phyloP scores from a whole-genome alignment of 331 rosid species.

The Malus hybrid region DNA sequence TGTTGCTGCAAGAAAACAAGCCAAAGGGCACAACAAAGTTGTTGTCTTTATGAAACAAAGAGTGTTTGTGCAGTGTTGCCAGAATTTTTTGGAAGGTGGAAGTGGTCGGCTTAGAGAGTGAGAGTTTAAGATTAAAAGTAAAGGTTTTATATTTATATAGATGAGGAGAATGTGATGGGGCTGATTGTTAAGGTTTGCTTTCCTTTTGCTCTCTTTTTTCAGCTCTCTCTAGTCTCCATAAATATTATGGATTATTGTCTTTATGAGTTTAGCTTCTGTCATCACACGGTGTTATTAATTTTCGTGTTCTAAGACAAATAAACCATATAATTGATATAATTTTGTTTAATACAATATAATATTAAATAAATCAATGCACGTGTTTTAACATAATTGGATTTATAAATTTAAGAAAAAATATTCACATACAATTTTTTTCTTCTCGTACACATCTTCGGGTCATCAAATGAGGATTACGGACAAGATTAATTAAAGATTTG shows the following conservation, averaged over 20 bases:
- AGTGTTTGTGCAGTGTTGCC: neutral
- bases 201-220: neutral
- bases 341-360: too few relatives aligned
- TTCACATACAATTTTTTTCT: rapidly evolving
- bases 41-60: neutral
- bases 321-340: too few relatives aligned
- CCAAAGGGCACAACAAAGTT: neutral
- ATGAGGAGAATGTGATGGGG: neutral
- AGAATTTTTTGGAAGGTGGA: slow-evolving; percentile 1
- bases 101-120: slow-evolving; percentile 28
- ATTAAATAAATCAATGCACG: too few relatives aligned
- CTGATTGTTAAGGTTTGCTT: neutral
- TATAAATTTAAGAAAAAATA: too few relatives aligned
- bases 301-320: rapidly evolving
- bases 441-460: too few relatives aligned
- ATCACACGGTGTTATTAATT: too few relatives aligned
- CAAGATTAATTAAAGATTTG: neutral
- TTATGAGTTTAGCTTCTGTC: too few relatives aligned
- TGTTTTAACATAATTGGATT: too few relatives aligned
- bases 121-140: neutral
- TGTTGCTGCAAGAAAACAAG: neutral
- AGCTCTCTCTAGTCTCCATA: neutral
- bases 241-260: neutral
- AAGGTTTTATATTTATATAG: neutral
- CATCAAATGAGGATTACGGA: neutral